Percentiles rank a stretch among this genome's conserved stretches.
These are phyloP conservation scores for Ganoderma lingzhi DNA, from an alignment of 1,284 basidiomycete genomes.

Conservation along the genomic window DNA sequence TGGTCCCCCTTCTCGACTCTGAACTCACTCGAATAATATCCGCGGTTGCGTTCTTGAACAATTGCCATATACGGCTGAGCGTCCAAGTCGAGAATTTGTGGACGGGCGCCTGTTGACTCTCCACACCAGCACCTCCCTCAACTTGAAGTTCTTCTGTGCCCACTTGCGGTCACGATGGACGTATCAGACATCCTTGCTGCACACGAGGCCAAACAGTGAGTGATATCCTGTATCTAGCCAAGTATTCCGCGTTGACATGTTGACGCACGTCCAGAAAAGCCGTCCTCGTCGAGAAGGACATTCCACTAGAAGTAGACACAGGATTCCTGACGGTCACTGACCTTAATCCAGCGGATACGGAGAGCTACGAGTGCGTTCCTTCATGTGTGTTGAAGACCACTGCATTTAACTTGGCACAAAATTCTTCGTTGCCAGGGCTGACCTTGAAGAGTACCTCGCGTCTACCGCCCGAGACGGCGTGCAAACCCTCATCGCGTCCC, in stretches of 20 bases:
- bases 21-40: too few species aligned
- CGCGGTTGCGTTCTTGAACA: conserved; percentile 13
- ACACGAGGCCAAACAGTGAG: conserved; percentile 72
- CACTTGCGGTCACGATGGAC: conserved; percentile 61
- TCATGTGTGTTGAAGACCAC: background rate
- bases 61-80: conserved; percentile 15
- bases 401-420: too few species aligned
- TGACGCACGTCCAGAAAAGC: conserved; percentile 60
- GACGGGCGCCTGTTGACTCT: conserved; percentile 4
- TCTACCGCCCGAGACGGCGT: conserved; percentile 87
- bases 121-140: background rate
- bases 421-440: conserved; percentile 52
- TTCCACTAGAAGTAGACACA: conserved; percentile 83
- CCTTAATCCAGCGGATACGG: conserved; percentile 84
- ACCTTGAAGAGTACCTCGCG: conserved; percentile 85
- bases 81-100: conserved; percentile 25
- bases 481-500: conserved; percentile 81
- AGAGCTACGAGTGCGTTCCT: conserved; percentile 73
- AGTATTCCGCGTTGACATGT: conserved; percentile 6
- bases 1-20: background rate
- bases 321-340: conserved; percentile 90
- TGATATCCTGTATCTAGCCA: conserved; percentile 2
- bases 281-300: conserved; percentile 78
- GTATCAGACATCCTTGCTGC: conserved; percentile 79
- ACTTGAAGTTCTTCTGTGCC: background rate